Evolutionary conservation across 148 eudicot genomes (phyloP), one percentile per base, ranked within the genome.

Genomic region (Agrostemma githago): DNA sequence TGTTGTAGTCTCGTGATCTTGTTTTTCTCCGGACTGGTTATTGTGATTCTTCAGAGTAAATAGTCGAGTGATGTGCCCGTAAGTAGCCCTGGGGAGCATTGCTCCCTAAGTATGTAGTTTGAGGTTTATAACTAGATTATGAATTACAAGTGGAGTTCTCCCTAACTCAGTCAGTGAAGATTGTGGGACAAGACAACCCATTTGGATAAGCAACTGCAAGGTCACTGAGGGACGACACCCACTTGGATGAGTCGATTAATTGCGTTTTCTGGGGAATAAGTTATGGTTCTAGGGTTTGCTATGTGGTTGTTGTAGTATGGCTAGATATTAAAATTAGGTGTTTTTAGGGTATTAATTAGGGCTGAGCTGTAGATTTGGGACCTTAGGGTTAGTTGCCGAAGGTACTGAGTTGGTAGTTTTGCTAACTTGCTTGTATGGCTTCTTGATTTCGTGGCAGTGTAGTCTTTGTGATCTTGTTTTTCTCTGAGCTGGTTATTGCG

Each of bases 221-320:
- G 10, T 20, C 40, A 15, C n/a, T 3, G 40, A 15, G 69, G 34
- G 69, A 26, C 34, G 34, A 26, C 1, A 26, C 1, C 34, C 34
- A 26, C 1, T 26, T 65, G 41, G 38, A 1, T 39, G 68, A 15
- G 15, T 39, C 44, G 42, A 34, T 65, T 43, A 43, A 6, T 43
- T 17, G 12, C 3, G 70, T 16, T 6, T 40, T 66, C n/a, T n/a
- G 5, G 10, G 8, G 10, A 34, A 1, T 41, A 15, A 3, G 70
- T 41, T 66, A 17, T 66, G 4, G 2, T 66, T 66, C 56, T 67
- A 67, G 71, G 71, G 71, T 67, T 67, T 67, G 17, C 68, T 12
- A 4, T 15, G 6, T 0, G 37, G 51, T 43, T 42, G 44, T 19
- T 44, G 34, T 67, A 19, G 5, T 11, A 19, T 46, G 8, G 21